Percentiles rank a stretch among this genome's conserved stretches.
Conservation (phyloP, 2,329 filamentous ascomycete species). For the Pleoardoris graminearum region DNA sequence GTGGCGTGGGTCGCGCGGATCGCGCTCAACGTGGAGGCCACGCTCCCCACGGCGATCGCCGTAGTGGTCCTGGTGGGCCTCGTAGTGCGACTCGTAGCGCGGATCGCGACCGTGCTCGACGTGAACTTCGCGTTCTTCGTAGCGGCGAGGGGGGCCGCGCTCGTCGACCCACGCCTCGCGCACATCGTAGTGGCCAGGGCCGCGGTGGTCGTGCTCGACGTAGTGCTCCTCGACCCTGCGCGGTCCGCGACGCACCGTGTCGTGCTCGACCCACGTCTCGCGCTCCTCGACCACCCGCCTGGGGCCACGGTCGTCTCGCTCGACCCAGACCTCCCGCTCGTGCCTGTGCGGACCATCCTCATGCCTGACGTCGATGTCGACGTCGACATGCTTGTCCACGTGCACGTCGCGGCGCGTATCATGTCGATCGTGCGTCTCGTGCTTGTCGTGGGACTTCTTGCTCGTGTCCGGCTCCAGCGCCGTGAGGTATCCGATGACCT, state of each 20-base stretch:
- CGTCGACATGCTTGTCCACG: constrained; percentile 27
- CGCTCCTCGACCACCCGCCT: constrained; percentile 26
- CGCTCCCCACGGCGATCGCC: constrained; percentile 15
- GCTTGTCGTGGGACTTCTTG: constrained; percentile 10
- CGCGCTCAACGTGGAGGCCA: constrained; percentile 20
- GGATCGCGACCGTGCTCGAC: constrained; percentile 28
- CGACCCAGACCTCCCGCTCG: constrained; percentile 15
- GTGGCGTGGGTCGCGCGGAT: constrained; percentile 26
- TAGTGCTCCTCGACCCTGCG: constrained; percentile 19
- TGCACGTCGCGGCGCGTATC: constrained; percentile 22
- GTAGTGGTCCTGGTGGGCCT: constrained; percentile 15
- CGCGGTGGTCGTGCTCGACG: constrained; percentile 18
- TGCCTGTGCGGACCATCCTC: constrained; percentile 24
- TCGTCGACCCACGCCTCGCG: constrained; percentile 22
- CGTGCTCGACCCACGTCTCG: constrained; percentile 22
- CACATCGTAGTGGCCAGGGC: constrained; percentile 27
- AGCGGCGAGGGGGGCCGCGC: constrained; percentile 26
- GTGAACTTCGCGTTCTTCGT: constrained; percentile 35
- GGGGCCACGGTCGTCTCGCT: constrained; percentile 31
- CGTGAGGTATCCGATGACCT: constrained; percentile 43
- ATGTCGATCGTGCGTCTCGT: constrained; percentile 27
- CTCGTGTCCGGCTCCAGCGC: constrained; percentile 36
- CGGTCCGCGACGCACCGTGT: constrained; percentile 17
- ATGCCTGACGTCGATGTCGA: constrained; percentile 38
- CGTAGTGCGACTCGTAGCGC: constrained; percentile 7